These are phyloP conservation scores for Xylariomycetidae sp. DNA, from an alignment of 2,329 filamentous ascomycete genomes.

Conservation along the genomic window DNA sequence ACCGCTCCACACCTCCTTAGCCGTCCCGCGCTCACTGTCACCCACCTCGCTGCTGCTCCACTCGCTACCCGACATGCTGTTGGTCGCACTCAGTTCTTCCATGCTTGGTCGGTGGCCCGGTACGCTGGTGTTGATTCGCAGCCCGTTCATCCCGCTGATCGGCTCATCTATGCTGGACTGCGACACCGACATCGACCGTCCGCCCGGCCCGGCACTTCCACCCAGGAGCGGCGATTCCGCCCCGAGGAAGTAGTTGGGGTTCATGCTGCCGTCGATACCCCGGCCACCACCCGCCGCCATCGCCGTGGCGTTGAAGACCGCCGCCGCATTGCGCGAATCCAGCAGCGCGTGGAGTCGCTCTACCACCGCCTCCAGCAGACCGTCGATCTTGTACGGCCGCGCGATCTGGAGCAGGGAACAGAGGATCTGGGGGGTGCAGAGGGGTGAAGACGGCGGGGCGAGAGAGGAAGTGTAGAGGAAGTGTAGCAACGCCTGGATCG, in stretches of 20 bases:
- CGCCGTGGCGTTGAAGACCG: slow-evolving; percentile 95
- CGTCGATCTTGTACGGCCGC: slow-evolving; percentile 87
- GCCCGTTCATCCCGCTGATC: slow-evolving; percentile 27
- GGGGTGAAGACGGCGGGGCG: slow-evolving; percentile 64
- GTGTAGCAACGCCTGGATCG: slow-evolving; percentile 82
- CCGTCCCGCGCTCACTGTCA: slow-evolving; percentile 33
- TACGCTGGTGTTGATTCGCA: slow-evolving; percentile 48
- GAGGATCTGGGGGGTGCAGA: slow-evolving; percentile 91
- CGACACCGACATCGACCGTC: slow-evolving; percentile 24
- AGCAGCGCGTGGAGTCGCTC: slow-evolving; percentile 84
- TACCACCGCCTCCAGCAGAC: slow-evolving; percentile 85
- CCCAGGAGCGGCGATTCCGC: slow-evolving; percentile 26
- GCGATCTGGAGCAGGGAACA: slow-evolving; percentile 93
- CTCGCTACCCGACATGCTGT: slow-evolving; percentile 44
- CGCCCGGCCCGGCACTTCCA: slow-evolving; percentile 18
- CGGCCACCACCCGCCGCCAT: slow-evolving; percentile 95
- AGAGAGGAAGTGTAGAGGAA: slow-evolving; percentile 91
- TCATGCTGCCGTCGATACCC: slow-evolving; percentile 63
- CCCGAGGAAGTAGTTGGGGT: slow-evolving; percentile 56
- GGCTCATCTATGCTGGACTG: slow-evolving; percentile 20
- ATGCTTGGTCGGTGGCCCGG: slow-evolving; percentile 38
- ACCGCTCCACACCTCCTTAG: slow-evolving; percentile 69
- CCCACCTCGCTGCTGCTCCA: slow-evolving; percentile 34
- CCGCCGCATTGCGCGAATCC: slow-evolving; percentile 89
- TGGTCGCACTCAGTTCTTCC: slow-evolving; percentile 49